Percentiles rank a stretch among this genome's conserved stretches.
Conservation (phyloP, 2,329 filamentous ascomycete genomes). For the Zopfia rhizophila region DNA sequence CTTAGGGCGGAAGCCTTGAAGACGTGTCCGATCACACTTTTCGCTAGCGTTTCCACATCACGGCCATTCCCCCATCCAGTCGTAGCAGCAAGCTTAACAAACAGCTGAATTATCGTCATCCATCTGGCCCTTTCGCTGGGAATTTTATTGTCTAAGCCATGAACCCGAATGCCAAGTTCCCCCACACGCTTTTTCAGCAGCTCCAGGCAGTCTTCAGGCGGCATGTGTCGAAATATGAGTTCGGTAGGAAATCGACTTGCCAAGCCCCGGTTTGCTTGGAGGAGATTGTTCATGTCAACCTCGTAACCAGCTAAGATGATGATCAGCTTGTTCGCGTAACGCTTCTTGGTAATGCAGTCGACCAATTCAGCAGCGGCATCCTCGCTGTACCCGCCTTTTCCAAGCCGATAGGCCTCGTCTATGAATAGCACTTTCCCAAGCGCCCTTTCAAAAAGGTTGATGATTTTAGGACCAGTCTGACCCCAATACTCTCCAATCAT, state of each 20-base stretch:
- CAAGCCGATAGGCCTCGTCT: conserved; percentile 74
- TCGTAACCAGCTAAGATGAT: conserved; percentile 75
- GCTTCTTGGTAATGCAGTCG: conserved; percentile 60
- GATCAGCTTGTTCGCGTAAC: conserved; percentile 67
- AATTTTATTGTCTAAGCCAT: too few species aligned
- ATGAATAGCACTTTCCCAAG: conserved; percentile 73
- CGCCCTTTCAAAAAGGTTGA: conserved; percentile 65
- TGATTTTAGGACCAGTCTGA: conserved; percentile 72
- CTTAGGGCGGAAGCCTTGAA: too few species aligned
- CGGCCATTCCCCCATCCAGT: too few species aligned
- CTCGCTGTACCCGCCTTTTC: conserved; percentile 64
- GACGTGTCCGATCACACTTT: too few species aligned
- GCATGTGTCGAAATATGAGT: conserved; percentile 61
- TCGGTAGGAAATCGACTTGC: conserved; percentile 70
- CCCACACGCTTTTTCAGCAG: conserved; percentile 53
- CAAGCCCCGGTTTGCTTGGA: conserved; percentile 68
- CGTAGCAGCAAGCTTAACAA: too few species aligned
- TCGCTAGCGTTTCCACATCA: too few species aligned
- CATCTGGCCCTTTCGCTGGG: too few species aligned
- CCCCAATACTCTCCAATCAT: conserved; percentile 73
- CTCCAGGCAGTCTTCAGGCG: conserved; percentile 28
- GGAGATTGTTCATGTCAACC: conserved; percentile 68
- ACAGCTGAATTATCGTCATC: too few species aligned
- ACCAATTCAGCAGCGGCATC: conserved; percentile 61
- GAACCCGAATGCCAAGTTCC: conserved; percentile 32